phyloP scores from a whole-genome alignment of 2,329 filamentous ascomycete genomes.

The Coniella vitis region DNA sequence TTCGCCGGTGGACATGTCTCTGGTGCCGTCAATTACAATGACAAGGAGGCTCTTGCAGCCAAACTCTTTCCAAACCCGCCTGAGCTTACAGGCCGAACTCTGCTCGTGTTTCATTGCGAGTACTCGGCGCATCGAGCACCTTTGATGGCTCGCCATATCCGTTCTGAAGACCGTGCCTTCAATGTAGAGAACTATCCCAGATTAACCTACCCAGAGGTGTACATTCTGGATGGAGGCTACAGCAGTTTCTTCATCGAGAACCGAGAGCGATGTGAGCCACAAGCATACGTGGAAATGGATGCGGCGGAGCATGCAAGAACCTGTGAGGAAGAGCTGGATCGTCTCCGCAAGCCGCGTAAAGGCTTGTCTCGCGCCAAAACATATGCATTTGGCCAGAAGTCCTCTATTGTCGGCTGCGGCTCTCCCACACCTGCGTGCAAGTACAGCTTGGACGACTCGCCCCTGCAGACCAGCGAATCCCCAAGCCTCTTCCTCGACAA shows the following conservation, averaged over 20 bases:
- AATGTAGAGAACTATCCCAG: slow-evolving; percentile 83
- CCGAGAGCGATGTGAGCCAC: slow-evolving; percentile 76
- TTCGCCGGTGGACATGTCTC: slow-evolving; percentile 95
- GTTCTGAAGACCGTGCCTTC: slow-evolving; percentile 75
- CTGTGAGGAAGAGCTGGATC: slow-evolving; percentile 91
- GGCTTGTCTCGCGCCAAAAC: slow-evolving; percentile 85
- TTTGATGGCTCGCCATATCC: slow-evolving; percentile 90
- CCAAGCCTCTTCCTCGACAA: slow-evolving; percentile 42
- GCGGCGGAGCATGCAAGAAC: slow-evolving; percentile 85
- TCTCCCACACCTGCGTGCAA: slow-evolving; percentile 52
- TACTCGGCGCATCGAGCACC: slow-evolving; percentile 96
- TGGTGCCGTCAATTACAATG: slow-evolving; percentile 91
- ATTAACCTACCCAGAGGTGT: slow-evolving; percentile 93
- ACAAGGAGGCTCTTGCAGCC: slow-evolving; percentile 78
- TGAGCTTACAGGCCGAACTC: slow-evolving; percentile 58
- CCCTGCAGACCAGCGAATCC: slow-evolving; percentile 36
- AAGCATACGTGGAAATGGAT: slow-evolving; percentile 95
- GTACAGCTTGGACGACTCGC: slow-evolving; percentile 32
- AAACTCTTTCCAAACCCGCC: slow-evolving; percentile 64
- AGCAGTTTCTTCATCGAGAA: slow-evolving; percentile 83
- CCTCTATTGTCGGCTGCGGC: slow-evolving; percentile 41
- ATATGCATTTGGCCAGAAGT: slow-evolving; percentile 83
- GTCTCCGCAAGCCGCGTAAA: slow-evolving; percentile 76
- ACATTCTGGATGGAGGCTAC: slow-evolving; percentile 95
- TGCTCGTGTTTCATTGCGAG: slow-evolving; percentile 94